Base-by-base conservation (phyloP, 1,284 basidiomycete genomes). In the Malassezia caprae region DNA sequence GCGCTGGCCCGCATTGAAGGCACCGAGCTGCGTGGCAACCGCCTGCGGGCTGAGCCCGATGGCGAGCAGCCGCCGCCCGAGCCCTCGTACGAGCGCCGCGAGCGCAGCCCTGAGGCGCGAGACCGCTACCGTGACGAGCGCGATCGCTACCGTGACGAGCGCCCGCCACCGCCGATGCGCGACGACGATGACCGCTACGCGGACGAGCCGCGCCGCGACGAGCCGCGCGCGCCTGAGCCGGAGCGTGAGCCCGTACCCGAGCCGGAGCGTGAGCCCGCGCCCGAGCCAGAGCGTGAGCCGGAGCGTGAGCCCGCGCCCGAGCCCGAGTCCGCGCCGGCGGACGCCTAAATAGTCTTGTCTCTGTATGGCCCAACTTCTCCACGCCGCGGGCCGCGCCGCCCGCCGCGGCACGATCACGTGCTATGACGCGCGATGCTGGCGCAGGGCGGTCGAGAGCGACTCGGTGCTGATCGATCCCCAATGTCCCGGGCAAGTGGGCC, bases 1-100 rank as follows among this genome's bases (percentile, higher is more conserved):
- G 72, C 72, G 21, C 61, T 74, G 19, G 63, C 65, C 53, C 65
- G 61, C 51, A 68, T 74, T 44, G 72, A 74, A 41, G 70, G 72
- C n/a, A 59, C 59, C 50, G 69, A 72, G 52, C 62, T 74, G 19
- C 62, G 72, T 17, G 72, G 72, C 40, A 64, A 56, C 59, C 64
- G 64, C 53, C 62, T 74, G 21, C 68, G 72, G 26, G 68, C 64
- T 40, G 72, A 74, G 54, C 68, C 70, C 4, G 70, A 50, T 32
- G 47, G 44, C 15, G 48, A 43, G 10, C 19, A 41, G 21, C 40
- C 50, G 23, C 26, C 49, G 15, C 51, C 60, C 28, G 48, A 53
- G 21, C 61, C 57, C 13, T 26, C 23, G 23, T 61, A 53, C n/a
- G 46, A 48, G 6, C 40, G 58, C 19, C 58, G 65, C 35, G 66